These are phyloP conservation scores for Cercophora sp. DNA, from an alignment of 495 filamentous ascomycete species.

Conservation along the genomic window DNA sequence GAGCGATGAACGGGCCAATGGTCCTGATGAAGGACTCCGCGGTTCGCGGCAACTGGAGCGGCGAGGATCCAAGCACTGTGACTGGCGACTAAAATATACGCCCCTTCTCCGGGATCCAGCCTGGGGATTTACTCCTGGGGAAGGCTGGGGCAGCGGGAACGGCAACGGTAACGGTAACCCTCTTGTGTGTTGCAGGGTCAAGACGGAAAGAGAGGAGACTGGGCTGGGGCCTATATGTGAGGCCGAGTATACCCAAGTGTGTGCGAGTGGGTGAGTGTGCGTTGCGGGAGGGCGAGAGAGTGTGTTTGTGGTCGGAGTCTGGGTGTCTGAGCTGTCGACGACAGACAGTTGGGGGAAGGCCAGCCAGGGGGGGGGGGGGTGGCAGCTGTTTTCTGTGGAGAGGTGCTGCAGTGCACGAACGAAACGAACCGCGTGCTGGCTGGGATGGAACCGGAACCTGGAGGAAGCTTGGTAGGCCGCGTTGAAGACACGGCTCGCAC, in stretches of 20 bases:
- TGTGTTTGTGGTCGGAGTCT: slow-evolving; percentile 5
- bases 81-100: slow-evolving; percentile 30
- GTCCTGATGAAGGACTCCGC: slow-evolving; percentile 20
- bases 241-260: slow-evolving; percentile 14
- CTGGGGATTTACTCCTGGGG: slow-evolving; percentile 10
- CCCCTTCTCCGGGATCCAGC: slow-evolving; percentile 19
- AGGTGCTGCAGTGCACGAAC: slow-evolving; percentile 32
- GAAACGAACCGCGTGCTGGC: slow-evolving; percentile 28
- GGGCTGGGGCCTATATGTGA: slow-evolving; percentile 28
- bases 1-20: slow-evolving; percentile 26
- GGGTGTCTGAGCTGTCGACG: slow-evolving; percentile 7
- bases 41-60: slow-evolving; percentile 23
- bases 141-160: slow-evolving; percentile 16
- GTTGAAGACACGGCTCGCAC: slow-evolving; percentile 28
- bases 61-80: slow-evolving; percentile 25
- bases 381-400: slow-evolving; percentile 23
- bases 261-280: slow-evolving; percentile 8
- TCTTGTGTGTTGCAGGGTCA: slow-evolving; percentile 21
- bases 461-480: slow-evolving; percentile 27
- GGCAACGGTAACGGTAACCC: slow-evolving; percentile 18
- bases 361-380: slow-evolving; percentile 11
- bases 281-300: neutral
- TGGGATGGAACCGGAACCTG: slow-evolving; percentile 29
- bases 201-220: slow-evolving; percentile 23
- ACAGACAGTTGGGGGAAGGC: slow-evolving; percentile 10